A percentile compares a stretch with the other conserved stretches of the same genome.
Evolutionary conservation across 176 grass and related monocot species (phyloP).

Genomic region (Thalia dealbata): DNA sequence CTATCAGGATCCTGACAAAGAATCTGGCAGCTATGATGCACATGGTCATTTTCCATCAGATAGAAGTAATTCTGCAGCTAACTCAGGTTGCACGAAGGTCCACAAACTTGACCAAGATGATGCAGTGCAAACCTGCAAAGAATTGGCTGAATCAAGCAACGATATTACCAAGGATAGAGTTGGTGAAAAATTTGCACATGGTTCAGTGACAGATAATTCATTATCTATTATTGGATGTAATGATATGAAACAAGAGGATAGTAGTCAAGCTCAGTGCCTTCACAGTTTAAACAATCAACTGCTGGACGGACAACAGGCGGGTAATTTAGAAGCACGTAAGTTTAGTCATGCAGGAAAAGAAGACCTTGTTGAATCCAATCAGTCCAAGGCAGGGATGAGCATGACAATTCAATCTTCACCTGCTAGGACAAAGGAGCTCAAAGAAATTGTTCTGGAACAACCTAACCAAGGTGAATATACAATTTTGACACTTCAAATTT

Average conservation of each 20-base stretch:
- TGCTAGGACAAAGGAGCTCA: neutral
- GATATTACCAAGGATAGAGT: conserved; percentile 9
- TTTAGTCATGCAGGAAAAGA: conserved; percentile 2
- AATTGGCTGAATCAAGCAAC: neutral
- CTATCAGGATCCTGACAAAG: neutral
- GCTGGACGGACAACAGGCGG: conserved; percentile 8
- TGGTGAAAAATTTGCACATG: conserved; percentile 1
- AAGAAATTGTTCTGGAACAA: conserved; percentile 16
- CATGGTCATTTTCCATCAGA: neutral
- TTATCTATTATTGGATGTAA: neutral
- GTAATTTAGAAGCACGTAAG: conserved; percentile 18
- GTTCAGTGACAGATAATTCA: neutral
- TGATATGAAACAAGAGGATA: neutral
- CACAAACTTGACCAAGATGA: conserved; percentile 2
- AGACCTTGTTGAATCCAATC: conserved; percentile 1
- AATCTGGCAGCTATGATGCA: conserved; percentile 3
- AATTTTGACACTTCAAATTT: conserved; percentile 14
- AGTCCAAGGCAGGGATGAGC: neutral
- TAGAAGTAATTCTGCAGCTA: neutral
- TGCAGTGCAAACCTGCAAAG: neutral
- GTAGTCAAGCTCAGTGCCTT: neutral
- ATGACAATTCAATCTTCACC: neutral
- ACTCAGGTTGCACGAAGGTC: neutral
- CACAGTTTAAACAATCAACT: conserved; percentile 2
- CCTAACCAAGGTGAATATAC: conserved; percentile 4